Percentiles rank a stretch among this genome's conserved stretches.
phyloP scores from a whole-genome alignment of 805 yeast species.

The Kazachstania viticola region DNA sequence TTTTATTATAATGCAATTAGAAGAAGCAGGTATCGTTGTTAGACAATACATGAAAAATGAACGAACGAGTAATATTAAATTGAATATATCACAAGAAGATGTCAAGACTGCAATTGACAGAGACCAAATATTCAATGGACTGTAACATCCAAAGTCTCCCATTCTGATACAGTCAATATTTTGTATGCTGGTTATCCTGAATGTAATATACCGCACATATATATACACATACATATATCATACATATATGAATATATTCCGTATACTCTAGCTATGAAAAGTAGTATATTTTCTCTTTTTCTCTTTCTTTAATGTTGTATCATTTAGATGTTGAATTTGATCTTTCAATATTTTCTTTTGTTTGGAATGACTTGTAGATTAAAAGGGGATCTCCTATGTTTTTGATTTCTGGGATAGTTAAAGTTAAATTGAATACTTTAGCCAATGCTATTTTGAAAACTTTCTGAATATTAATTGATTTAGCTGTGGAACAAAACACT shows the following conservation, averaged over 20 bases:
- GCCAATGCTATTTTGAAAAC: constrained; percentile 83
- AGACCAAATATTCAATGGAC: constrained; percentile 36
- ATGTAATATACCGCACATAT: too few relatives aligned
- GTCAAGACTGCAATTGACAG: constrained; percentile 45
- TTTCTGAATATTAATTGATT: constrained; percentile 84
- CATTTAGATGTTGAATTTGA: too few relatives aligned
- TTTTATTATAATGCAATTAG: constrained; percentile 52
- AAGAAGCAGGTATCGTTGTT: constrained; percentile 66
- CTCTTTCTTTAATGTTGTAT: too few relatives aligned
- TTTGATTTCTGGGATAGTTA: constrained; percentile 71
- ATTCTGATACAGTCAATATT: too few relatives aligned
- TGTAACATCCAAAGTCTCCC: too few relatives aligned
- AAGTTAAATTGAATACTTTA: constrained; percentile 75
- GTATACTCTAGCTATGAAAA: too few relatives aligned
- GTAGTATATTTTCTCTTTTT: too few relatives aligned
- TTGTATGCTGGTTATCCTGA: too few relatives aligned
- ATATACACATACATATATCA: too few relatives aligned
- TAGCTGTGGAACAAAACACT: constrained; percentile 81
- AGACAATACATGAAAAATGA: constrained; percentile 62
- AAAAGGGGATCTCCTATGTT: constrained; percentile 85
- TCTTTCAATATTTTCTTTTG: too few relatives aligned
- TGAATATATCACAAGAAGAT: constrained; percentile 65
- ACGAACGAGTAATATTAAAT: constrained; percentile 48
- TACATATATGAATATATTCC: too few relatives aligned
- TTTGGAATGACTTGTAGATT: constrained; percentile 41